Base-by-base conservation (phyloP, 352 stramenopile species). In the Pilasporangium apinafurcum region DNA sequence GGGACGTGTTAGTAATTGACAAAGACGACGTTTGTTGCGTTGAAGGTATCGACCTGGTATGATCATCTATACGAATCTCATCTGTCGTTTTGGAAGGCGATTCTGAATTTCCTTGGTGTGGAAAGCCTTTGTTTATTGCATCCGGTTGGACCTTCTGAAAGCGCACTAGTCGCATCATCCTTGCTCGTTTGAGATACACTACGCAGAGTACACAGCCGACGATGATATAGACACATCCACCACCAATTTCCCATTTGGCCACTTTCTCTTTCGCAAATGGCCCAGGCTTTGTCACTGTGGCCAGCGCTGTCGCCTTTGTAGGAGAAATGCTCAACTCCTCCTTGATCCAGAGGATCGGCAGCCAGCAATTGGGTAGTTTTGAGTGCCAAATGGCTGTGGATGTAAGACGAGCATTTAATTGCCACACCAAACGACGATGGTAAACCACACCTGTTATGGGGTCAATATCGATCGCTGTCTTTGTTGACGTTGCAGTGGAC, bases 371-470 rank as follows among this genome's bases (percentile, higher is more conserved):
- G 1, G 33, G 9, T 4, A 76, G 38, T 3, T 51, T 26, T 0
- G 8, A 7, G 34, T 86, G 70, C 73, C 73, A 86, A 17, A 51
- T 33, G 36, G 74, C 56, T 2, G 27, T 32, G 1, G 3, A n/a
- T 1, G 8, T 29, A 24, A 77, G 37, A 18, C 37, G 44, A 1
- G 59, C 48, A 3, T 43, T 62, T 34, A 86, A 50, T 34, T 81
- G 68, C 74, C 74, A 86, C 29, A 64, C 53, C 2, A 81, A 28
- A 7, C 68, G 68, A 3, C 64, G 65, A 32, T 86, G 62, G 34
- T 65, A 65, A 4, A 77, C 74, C 1, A 41, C n/a, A 1, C 70
- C 74, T 0, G 70, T 84, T 5, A 63, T 21, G 7, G 65, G 60
- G 17, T 83, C 70, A 8, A 86, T 48, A 21, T 84, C 74, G 4